Percentiles rank a stretch among this genome's conserved stretches.
phyloP scores from a whole-genome alignment of 208 protist species.

The Trypanosoma platydactyli region DNA sequence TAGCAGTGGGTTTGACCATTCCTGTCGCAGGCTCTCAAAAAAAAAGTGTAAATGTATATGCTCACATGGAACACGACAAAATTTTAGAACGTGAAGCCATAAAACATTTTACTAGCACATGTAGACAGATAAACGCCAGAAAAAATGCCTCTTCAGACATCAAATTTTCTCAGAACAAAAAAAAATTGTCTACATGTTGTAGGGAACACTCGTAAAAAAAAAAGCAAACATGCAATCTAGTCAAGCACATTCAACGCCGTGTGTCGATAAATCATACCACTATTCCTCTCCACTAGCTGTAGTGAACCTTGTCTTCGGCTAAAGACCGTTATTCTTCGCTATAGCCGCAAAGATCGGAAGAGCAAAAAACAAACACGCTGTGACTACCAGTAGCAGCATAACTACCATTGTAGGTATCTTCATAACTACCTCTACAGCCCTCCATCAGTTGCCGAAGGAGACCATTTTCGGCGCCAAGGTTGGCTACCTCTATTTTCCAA shows the following conservation, averaged over 20 bases:
- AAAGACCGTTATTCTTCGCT: conserved; percentile 9
- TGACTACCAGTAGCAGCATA: neutral
- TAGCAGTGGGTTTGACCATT: too few species aligned
- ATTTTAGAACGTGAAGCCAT: too few species aligned
- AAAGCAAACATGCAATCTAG: conserved; percentile 11
- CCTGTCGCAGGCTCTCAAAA: too few species aligned
- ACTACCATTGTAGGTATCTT: too few species aligned
- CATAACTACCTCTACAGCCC: too few species aligned
- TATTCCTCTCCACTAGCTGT: neutral
- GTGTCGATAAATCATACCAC: conserved; percentile 1
- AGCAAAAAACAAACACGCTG: neutral
- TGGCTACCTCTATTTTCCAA: conserved; percentile 10
- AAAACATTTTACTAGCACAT: too few species aligned
- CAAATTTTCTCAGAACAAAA: conserved; percentile 14
- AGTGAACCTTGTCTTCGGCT: conserved; percentile 3
- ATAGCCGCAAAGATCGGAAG: neutral
- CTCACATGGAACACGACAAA: too few species aligned
- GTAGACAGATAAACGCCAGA: too few species aligned
- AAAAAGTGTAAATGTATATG: too few species aligned
- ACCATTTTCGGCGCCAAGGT: conserved; percentile 10
- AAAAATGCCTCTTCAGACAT: too few species aligned
- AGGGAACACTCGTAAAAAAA: conserved; percentile 9
- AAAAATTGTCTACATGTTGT: neutral
- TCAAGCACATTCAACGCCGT: conserved; percentile 12
- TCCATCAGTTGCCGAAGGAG: neutral